Evolutionary conservation across 495 filamentous ascomycete genomes (phyloP), one percentile per base, ranked within the genome.

Genomic region (Daldinia caldariorum): DNA sequence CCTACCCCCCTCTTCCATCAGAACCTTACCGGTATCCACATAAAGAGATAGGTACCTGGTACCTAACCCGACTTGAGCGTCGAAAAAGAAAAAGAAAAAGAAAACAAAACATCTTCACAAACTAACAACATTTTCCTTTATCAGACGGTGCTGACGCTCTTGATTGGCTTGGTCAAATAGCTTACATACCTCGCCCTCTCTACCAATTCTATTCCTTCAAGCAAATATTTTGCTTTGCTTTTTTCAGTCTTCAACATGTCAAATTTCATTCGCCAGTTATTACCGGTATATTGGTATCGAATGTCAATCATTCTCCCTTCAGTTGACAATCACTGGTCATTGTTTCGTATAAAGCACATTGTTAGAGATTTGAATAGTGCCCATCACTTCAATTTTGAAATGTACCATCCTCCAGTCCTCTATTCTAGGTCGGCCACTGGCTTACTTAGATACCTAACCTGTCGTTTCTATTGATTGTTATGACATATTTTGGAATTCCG

Each of bases 191-290:
- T 26, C 26, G 26, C 26, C 26, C 26, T 26, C 26, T 26, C 26
- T 26, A 26, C 26, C 26, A 26, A 3, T 43, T 32, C n/a, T 45
- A 63, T 45, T 55, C 61, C 55, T 54, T 61, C 38, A 41, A 64
- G 20, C 20, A 57, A 4, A 38, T 41, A 7, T 29, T 35, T 66
- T 66, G 57, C 68, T 70, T 26, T 26, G 26, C 26, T 26, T 26
- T 70, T 66, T 66, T 53, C 12, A 55, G 39, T 64, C 53, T 69
- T 63, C 37, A 47, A 32, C 31, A 26, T 35, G 12, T 32, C 29
- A 12, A 18, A 22, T 61, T 29, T 61, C 37, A 66, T 70, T 70
- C 58, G 62, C 45, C 18, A 8, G 3, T 10, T 32, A 43, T 49
- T 66, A 51, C 68, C 68, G 43, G 22, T 20, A 34, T 45, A 59